Conservation (phyloP, 345 rosid species). For the Populus deltoides region DNA sequence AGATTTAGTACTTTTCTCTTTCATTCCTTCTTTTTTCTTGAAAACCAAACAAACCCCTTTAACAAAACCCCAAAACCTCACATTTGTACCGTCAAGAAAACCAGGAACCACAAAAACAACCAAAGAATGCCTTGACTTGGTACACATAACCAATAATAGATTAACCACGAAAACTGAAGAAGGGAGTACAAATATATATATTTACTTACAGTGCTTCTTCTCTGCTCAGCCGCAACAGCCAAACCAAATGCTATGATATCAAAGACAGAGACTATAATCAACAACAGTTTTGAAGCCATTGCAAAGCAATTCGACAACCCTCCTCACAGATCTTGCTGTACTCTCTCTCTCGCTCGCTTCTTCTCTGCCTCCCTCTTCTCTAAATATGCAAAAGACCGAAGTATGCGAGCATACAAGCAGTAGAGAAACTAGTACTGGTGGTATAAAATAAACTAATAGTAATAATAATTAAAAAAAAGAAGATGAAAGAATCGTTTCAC, state of each 20-base stretch:
- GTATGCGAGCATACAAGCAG: constrained; percentile 5
- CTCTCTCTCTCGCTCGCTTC: not conserved
- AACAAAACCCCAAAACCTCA: not conserved
- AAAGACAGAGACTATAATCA: constrained; percentile 58
- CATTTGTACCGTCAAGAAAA: constrained; percentile 9
- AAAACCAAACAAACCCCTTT: constrained; percentile 13
- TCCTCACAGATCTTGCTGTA: constrained; percentile 21
- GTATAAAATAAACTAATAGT: not conserved
- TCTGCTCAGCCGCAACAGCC: constrained; percentile 94
- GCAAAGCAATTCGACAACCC: constrained; percentile 18
- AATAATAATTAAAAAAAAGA: not conserved
- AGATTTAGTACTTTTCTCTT: not conserved
- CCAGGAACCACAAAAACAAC: constrained; percentile 1
- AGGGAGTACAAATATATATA: not conserved
- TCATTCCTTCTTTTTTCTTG: not conserved
- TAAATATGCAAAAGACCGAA: constrained; percentile 16
- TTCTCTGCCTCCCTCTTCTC: constrained; percentile 16
- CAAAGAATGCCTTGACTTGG: not conserved
- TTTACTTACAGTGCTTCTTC: constrained; percentile 80
- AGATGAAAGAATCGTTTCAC: constrained; percentile 1
- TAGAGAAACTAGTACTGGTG: not conserved
- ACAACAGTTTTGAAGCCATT: constrained; percentile 82
- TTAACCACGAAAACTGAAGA: not conserved
- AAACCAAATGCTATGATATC: constrained; percentile 91
- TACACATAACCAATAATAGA: not conserved